A percentile compares a stretch with the other conserved stretches of the same genome.
phyloP scores from a whole-genome alignment of 148 eudicot species.

The Diospyros kaki region DNA sequence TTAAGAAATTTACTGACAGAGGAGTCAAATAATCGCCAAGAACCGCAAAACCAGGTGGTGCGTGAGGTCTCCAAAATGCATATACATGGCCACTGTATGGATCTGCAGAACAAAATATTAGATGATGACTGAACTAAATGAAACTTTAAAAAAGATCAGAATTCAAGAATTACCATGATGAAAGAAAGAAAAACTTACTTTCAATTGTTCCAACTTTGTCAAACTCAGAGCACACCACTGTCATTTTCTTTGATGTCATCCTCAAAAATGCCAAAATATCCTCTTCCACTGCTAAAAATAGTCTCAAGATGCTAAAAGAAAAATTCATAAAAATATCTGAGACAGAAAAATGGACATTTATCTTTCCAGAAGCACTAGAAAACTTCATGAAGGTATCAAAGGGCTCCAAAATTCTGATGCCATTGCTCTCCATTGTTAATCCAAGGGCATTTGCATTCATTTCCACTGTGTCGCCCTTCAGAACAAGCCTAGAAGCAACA shows the following conservation, averaged over 20 bases:
- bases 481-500: slow-evolving; percentile 61
- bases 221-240: slow-evolving; percentile 84
- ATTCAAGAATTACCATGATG: slow-evolving; percentile 1
- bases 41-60: slow-evolving; percentile 94
- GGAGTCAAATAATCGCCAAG: slow-evolving; percentile 97
- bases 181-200: slow-evolving; percentile 36
- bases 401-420: slow-evolving; percentile 91
- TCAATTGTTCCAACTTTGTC: slow-evolving; percentile 82
- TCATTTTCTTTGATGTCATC: slow-evolving; percentile 74
- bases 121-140: background rate
- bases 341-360: slow-evolving; percentile 60
- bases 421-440: slow-evolving; percentile 91
- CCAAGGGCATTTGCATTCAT: slow-evolving; percentile 84
- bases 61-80: slow-evolving; percentile 96
- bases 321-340: slow-evolving; percentile 97
- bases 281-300: slow-evolving; percentile 94
- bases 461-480: slow-evolving; percentile 79
- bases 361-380: slow-evolving; percentile 75
- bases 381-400: slow-evolving; percentile 81
- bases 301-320: slow-evolving; percentile 85
- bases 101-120: slow-evolving; percentile 32
- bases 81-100: slow-evolving; percentile 52
- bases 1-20: slow-evolving; percentile 41
- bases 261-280: slow-evolving; percentile 78
- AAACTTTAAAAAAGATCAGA: background rate